These are phyloP conservation scores for Tothia fuscella DNA, from an alignment of 2,329 filamentous ascomycete genomes.

Conservation along the genomic window DNA sequence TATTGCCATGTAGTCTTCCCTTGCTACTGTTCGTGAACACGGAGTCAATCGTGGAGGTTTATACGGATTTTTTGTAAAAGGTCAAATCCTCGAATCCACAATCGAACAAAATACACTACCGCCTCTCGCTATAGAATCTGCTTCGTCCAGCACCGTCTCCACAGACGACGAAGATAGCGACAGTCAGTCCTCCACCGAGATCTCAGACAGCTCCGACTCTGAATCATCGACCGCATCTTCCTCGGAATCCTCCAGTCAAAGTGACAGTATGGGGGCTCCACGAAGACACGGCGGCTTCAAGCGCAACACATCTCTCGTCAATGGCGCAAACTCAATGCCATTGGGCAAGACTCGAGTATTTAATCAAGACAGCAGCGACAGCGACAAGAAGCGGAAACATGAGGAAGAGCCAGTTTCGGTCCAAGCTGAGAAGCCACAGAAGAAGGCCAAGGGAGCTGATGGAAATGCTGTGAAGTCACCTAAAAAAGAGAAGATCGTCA, in stretches of 20 bases:
- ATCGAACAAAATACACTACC: constrained; percentile 23
- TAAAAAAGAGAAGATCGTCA: not conserved
- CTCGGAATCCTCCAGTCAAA: too few species aligned
- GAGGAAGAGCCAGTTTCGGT: not conserved
- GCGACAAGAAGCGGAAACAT: constrained; percentile 10
- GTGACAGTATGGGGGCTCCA: too few species aligned
- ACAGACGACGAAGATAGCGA: not conserved
- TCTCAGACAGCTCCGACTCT: not conserved
- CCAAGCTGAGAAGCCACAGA: not conserved
- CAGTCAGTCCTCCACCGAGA: not conserved
- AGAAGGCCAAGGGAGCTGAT: constrained; percentile 1
- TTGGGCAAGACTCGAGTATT: too few species aligned
- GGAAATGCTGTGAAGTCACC: too few species aligned
- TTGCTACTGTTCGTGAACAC: constrained; percentile 34
- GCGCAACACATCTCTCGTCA: too few species aligned
- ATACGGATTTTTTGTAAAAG: constrained; percentile 76
- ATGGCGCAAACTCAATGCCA: too few species aligned
- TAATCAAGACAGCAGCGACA: too few species aligned
- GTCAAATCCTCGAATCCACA: constrained; percentile 66
- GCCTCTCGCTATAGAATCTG: not conserved
- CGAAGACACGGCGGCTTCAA: too few species aligned
- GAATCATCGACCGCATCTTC: not conserved
- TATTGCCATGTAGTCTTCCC: too few species aligned
- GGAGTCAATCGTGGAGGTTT: constrained; percentile 44
- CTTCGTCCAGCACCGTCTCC: not conserved